Conservation (phyloP, 192 early-diverging fungal species). For the Borealophlyctis nickersoniae region DNA sequence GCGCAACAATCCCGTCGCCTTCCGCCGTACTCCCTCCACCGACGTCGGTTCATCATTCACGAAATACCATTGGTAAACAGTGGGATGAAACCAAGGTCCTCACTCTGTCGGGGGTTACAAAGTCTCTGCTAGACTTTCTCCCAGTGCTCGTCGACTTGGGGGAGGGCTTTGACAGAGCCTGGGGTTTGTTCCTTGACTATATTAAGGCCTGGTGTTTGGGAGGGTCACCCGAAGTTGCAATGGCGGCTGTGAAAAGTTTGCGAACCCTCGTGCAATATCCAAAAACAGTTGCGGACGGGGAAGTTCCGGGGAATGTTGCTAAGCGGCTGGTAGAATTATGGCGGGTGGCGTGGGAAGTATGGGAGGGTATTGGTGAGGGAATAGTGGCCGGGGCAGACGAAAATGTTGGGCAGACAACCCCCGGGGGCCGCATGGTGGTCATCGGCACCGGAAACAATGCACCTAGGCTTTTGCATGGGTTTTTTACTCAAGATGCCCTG, state of each 20-base stretch:
- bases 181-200: constrained; percentile 68
- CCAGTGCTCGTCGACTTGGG: constrained; percentile 54
- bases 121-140: constrained; percentile 66
- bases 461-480: constrained; percentile 35
- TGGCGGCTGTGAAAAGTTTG: constrained; percentile 71
- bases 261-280: constrained; percentile 55
- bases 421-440: not conserved
- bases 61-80: constrained; percentile 67
- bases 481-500: constrained; percentile 72
- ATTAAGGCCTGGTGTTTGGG: constrained; percentile 65
- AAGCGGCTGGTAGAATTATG: constrained; percentile 45
- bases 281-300: constrained; percentile 23
- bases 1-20: not conserved
- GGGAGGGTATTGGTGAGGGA: constrained; percentile 71
- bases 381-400: constrained; percentile 46
- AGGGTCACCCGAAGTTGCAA: constrained; percentile 72
- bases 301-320: constrained; percentile 19
- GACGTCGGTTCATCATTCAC: constrained; percentile 50
- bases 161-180: constrained; percentile 64
- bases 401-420: constrained; percentile 5
- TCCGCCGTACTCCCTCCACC: no score
- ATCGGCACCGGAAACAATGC: not conserved
- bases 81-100: constrained; percentile 89
- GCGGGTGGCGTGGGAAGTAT: constrained; percentile 62
- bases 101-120: constrained; percentile 67